Percentiles rank a stretch among this genome's conserved stretches.
These are phyloP conservation scores for Penicillium odoratum DNA, from an alignment of 495 filamentous ascomycete genomes.

Conservation along the genomic window DNA sequence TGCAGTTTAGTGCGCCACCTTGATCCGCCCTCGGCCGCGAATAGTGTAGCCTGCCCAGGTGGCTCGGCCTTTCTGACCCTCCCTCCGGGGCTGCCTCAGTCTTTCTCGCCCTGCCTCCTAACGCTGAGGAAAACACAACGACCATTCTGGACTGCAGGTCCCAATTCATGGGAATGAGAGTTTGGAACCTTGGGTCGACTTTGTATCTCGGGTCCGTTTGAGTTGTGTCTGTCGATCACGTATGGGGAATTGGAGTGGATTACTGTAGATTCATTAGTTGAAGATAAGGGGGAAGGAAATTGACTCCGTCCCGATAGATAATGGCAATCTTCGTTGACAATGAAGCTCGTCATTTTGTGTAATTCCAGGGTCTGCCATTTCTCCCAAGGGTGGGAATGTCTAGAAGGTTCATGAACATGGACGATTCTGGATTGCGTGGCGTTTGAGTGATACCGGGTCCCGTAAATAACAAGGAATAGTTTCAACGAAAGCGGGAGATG, in stretches of 20 bases:
- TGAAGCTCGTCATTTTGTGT: neutral
- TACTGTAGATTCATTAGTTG: neutral
- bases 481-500: constrained; percentile 2
- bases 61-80: constrained; percentile 1
- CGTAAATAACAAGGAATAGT: constrained; percentile 3
- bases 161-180: constrained; percentile 6
- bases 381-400: constrained; percentile 23
- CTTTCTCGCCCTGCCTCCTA: constrained; percentile 5
- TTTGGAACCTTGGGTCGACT: constrained; percentile 5
- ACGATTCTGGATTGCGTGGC: constrained; percentile 6
- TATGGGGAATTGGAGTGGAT: neutral
- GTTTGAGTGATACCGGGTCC: constrained; percentile 2
- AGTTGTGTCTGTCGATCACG: constrained; percentile 2
- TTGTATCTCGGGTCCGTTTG: neutral
- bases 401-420: constrained; percentile 34
- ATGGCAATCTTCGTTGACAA: constrained; percentile 4
- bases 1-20: constrained; percentile 34
- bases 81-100: constrained; percentile 7
- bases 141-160: constrained; percentile 17
- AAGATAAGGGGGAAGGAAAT: constrained; percentile 4
- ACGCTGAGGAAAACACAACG: constrained; percentile 4
- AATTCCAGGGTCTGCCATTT: neutral
- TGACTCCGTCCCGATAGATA: constrained; percentile 10
- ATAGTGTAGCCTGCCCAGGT: neutral
- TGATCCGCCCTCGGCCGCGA: constrained; percentile 38